Evolutionary conservation across 2,329 filamentous ascomycete species (phyloP).

Genomic region (Aspergillus versicolor): DNA sequence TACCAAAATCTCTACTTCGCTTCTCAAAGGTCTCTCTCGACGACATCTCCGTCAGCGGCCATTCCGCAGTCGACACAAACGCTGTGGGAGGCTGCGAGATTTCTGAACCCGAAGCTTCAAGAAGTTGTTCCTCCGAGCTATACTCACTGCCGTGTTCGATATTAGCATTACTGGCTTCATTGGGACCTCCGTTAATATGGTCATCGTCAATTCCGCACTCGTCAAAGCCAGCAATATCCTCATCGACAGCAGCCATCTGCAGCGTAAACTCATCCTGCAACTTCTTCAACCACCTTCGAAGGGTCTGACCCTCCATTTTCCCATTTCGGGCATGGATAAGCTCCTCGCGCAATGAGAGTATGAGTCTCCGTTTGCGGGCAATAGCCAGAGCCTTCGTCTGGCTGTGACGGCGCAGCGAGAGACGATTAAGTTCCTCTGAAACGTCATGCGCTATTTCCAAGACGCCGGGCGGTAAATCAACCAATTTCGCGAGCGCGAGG

Average conservation of each 20-base stretch:
- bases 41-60: slow-evolving; percentile 1
- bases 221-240: slow-evolving; percentile 23
- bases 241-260: slow-evolving; percentile 67
- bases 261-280: slow-evolving; percentile 73
- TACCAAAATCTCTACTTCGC: neutral
- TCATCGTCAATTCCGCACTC: neutral
- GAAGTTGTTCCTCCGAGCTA: neutral
- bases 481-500: slow-evolving; percentile 71
- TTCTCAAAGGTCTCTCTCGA: neutral
- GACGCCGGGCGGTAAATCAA: slow-evolving; percentile 69
- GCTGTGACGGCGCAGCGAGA: slow-evolving; percentile 58
- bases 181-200: neutral
- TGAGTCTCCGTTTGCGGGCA: slow-evolving; percentile 66
- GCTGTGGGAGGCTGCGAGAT: neutral
- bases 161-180: neutral
- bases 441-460: slow-evolving; percentile 68
- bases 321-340: slow-evolving; percentile 67
- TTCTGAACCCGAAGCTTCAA: neutral
- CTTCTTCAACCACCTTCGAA: slow-evolving; percentile 63
- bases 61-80: neutral
- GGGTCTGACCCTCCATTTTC: slow-evolving; percentile 61
- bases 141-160: neutral
- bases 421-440: slow-evolving; percentile 60
- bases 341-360: slow-evolving; percentile 71
- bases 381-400: slow-evolving; percentile 59